Base-by-base conservation (phyloP, 371 early-diverging fungal genomes). In the Chytridium lagenaria region DNA sequence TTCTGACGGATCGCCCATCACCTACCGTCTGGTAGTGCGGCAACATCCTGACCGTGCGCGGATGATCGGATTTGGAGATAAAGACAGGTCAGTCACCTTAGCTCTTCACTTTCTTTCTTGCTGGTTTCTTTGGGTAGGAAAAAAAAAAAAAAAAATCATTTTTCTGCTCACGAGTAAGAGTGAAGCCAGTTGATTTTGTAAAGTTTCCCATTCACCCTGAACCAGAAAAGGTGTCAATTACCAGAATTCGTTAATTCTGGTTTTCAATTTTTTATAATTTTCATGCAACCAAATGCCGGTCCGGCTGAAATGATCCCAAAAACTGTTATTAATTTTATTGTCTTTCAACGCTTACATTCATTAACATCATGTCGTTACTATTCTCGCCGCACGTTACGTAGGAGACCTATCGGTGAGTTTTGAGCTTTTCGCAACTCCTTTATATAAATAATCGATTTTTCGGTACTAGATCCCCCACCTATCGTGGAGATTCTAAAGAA, bases 41-140 rank as follows among this genome's bases (percentile, higher is more conserved):
- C 66, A 66, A 44, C 38, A 66, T n/a, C 66, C 66, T 2, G 38
- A 5, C 2, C 66, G 66, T 19, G 66, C 44, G 2, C 5, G 66
- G 66, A 66, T 66, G 66, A 66, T 66, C 26, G 66, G 66, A 10
- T 66, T 66, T 37, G 66, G 66, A 10, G 44, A 66, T 30, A 66
- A 66, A 44, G 66, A 66, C n/a, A 66, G 66, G 66, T 66, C 10
- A 7, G 61, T 7, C 23, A 5, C 55, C 26, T 52, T 52, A 52
- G 5, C 61, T 61, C 61, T 16, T 36, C 61, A 3, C 23, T 34
- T 36, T 26, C 37, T 34, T 61, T 61, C 61, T 61, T 12, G 10
- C 12, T 28, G 30, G 5, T 28, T 33, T 34, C 37, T 34, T 33
- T 61, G 2, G 37, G 55, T 26, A 16, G 10, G 30, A 7, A 26